phyloP scores from a whole-genome alignment of 192 early-diverging fungal genomes.

The Backusella mclennaniae region DNA sequence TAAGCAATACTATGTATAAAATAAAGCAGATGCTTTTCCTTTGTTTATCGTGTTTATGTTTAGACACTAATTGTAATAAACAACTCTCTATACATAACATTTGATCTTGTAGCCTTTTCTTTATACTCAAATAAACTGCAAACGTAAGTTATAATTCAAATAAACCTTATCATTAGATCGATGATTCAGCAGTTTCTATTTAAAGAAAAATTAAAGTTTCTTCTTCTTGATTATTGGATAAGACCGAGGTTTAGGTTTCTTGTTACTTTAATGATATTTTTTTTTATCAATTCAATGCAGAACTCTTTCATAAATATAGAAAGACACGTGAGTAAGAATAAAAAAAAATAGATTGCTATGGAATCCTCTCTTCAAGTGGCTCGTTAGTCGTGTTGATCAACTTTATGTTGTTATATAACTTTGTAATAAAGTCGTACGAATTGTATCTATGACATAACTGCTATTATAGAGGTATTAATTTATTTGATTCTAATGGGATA shows the following conservation, averaged over 20 bases:
- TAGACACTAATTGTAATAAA: not conserved
- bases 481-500: not conserved
- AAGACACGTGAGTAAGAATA: not conserved
- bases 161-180: not conserved
- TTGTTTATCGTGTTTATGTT: not conserved
- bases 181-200: not conserved
- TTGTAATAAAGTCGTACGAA: not conserved
- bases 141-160: not conserved
- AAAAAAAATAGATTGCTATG: not conserved
- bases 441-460: not conserved
- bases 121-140: not conserved
- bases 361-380: not conserved
- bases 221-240: not conserved
- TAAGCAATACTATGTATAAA: not conserved
- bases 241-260: not conserved
- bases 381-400: too few relatives aligned
- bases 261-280: not conserved
- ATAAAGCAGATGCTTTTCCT: not conserved
- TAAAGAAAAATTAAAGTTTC: not conserved
- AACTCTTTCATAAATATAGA: not conserved
- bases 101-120: not conserved
- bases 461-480: not conserved
- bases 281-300: not conserved
- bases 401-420: too few relatives aligned
- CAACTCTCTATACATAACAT: not conserved